Conservation (phyloP, 345 rosid species). For the Citrus inodora region DNA sequence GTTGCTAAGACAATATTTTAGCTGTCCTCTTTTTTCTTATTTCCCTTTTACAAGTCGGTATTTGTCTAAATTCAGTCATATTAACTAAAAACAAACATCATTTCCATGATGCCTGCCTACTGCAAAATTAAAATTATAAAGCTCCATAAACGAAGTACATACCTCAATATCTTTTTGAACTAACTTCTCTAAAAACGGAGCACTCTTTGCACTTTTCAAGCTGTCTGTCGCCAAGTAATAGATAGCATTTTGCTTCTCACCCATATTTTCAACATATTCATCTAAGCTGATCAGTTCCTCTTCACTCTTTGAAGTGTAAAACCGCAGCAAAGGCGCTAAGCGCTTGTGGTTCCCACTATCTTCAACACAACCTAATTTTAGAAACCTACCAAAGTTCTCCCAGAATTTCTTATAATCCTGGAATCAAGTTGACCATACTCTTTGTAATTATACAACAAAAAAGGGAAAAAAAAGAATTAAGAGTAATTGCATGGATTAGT, state of each 20-base stretch:
- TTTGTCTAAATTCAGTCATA: neutral
- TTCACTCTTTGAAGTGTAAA: conserved; percentile 79
- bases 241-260: conserved; percentile 90
- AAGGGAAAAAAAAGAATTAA: neutral
- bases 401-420: conserved; percentile 98
- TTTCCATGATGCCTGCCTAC: neutral
- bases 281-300: conserved; percentile 80
- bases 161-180: conserved; percentile 94
- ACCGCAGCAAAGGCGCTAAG: conserved; percentile 76
- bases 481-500: neutral
- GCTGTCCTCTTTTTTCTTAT: neutral
- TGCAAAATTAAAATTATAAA: neutral
- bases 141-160: neutral
- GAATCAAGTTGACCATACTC: conserved; percentile 15
- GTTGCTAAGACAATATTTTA: neutral
- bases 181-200: conserved; percentile 96
- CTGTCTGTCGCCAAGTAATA: conserved; percentile 94
- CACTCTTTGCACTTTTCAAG: conserved; percentile 86
- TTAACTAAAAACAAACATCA: neutral
- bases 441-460: neutral
- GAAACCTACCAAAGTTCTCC: conserved; percentile 94
- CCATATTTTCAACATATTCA: conserved; percentile 91
- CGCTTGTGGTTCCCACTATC: conserved; percentile 98
- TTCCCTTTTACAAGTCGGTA: neutral
- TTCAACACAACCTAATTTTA: conserved; percentile 92